Percentiles rank a stretch among this genome's conserved stretches.
These are phyloP conservation scores for Ascochyta clinopodiicola DNA, from an alignment of 2,329 filamentous ascomycete species.

Conservation along the genomic window DNA sequence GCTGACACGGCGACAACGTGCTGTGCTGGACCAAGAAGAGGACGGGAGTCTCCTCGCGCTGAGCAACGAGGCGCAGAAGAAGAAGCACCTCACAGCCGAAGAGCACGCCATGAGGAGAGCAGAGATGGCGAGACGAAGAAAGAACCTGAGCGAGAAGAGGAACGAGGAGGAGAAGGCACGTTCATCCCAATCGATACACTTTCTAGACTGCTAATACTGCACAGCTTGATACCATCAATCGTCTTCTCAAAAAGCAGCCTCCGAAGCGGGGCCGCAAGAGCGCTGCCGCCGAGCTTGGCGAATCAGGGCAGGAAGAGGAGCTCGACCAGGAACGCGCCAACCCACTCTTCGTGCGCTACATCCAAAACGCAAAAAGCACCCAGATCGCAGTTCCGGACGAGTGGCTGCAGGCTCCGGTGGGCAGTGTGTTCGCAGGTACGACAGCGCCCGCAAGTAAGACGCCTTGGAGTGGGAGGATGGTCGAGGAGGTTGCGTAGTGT, in stretches of 20 bases:
- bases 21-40: slow-evolving; percentile 61
- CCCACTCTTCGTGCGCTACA: slow-evolving; percentile 72
- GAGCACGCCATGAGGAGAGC: slow-evolving; percentile 75
- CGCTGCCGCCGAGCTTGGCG: slow-evolving; percentile 56
- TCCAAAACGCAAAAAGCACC: slow-evolving; percentile 68
- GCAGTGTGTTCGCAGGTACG: slow-evolving; percentile 60
- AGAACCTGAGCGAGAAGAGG: slow-evolving; percentile 78
- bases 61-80: slow-evolving; percentile 73
- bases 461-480: slow-evolving; percentile 44
- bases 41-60: slow-evolving; percentile 58
- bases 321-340: slow-evolving; percentile 58
- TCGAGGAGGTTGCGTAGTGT: slow-evolving; percentile 45
- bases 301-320: slow-evolving; percentile 59
- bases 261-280: slow-evolving; percentile 64
- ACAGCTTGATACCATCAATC: slow-evolving; percentile 90
- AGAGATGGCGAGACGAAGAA: slow-evolving; percentile 75
- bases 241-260: slow-evolving; percentile 84
- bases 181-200: not conserved
- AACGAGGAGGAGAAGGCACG: slow-evolving; percentile 77
- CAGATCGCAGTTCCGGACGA: slow-evolving; percentile 71
- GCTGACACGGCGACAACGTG: slow-evolving; percentile 72
- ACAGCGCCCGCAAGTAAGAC: slow-evolving; percentile 31
- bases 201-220: slow-evolving; percentile 18
- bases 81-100: slow-evolving; percentile 75
- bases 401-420: slow-evolving; percentile 69